Percentiles rank a stretch among this genome's conserved stretches.
Evolutionary conservation across 2,329 filamentous ascomycete species (phyloP).

Genomic region (Fusarium sp.): DNA sequence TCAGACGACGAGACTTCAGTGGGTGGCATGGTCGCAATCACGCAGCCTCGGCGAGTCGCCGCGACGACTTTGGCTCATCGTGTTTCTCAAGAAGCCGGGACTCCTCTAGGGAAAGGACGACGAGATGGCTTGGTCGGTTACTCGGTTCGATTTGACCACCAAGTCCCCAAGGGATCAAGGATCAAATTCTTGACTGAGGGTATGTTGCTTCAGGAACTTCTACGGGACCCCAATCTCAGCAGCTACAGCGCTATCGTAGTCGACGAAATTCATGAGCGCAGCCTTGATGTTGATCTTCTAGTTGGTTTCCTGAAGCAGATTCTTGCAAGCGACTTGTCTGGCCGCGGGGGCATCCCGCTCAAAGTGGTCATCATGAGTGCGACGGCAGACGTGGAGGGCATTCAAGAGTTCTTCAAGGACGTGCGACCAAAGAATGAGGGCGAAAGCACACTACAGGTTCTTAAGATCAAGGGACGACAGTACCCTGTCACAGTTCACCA

Average conservation of each 20-base stretch:
- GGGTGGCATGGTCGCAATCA: slow-evolving; percentile 88
- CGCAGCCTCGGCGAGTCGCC: slow-evolving; percentile 91
- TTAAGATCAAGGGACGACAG: slow-evolving; percentile 84
- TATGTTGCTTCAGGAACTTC: slow-evolving; percentile 92
- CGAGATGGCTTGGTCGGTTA: slow-evolving; percentile 77
- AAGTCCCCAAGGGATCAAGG: slow-evolving; percentile 79
- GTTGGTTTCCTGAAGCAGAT: slow-evolving; percentile 88
- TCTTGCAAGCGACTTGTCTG: slow-evolving; percentile 67
- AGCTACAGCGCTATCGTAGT: slow-evolving; percentile 92
- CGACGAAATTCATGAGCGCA: slow-evolving; percentile 96
- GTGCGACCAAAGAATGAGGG: slow-evolving; percentile 24
- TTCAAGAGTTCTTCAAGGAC: slow-evolving; percentile 76
- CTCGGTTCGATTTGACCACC: slow-evolving; percentile 92
- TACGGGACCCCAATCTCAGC: slow-evolving; percentile 82
- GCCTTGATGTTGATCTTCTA: slow-evolving; percentile 91
- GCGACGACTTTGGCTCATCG: slow-evolving; percentile 90
- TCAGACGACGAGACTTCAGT: slow-evolving; percentile 59
- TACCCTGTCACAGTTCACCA: slow-evolving; percentile 85
- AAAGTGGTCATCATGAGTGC: slow-evolving; percentile 98
- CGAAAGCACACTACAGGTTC: slow-evolving; percentile 51
- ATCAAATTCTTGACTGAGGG: slow-evolving; percentile 97
- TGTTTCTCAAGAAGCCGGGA: slow-evolving; percentile 80
- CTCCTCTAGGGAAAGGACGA: slow-evolving; percentile 55
- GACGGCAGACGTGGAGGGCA: slow-evolving; percentile 85
- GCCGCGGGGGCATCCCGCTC: slow-evolving; percentile 76